Evolutionary conservation across 495 filamentous ascomycete genomes (phyloP).

Genomic region (Alectoria sarmentosa): DNA sequence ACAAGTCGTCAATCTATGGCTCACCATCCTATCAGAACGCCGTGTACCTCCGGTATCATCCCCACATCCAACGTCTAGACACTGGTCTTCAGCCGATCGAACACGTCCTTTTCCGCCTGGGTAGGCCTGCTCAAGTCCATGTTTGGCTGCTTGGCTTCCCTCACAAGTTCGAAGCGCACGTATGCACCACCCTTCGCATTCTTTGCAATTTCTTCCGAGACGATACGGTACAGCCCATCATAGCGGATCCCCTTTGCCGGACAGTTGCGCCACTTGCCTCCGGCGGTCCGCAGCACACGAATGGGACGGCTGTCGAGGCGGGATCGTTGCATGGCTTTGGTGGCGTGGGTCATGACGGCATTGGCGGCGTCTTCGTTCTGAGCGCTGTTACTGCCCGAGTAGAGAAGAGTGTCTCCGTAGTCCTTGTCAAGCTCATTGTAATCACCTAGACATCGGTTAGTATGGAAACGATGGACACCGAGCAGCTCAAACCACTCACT

Average conservation of each 20-base stretch:
- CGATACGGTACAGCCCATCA: constrained; percentile 46
- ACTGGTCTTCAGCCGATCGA: background rate
- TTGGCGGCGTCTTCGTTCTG: constrained; percentile 25
- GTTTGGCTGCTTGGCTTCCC: constrained; percentile 31
- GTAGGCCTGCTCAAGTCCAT: constrained; percentile 28
- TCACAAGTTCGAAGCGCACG: constrained; percentile 38
- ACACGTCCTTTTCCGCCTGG: constrained; percentile 10
- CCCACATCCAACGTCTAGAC: background rate
- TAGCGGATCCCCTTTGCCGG: constrained; percentile 43
- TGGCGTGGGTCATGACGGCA: constrained; percentile 28
- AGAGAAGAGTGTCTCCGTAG: constrained; percentile 37
- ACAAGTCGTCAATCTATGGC: background rate
- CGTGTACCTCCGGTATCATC: background rate
- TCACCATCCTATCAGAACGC: background rate
- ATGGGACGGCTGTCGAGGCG: constrained; percentile 29
- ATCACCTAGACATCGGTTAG: constrained; percentile 29
- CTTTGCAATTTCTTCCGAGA: constrained; percentile 11
- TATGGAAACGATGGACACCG: background rate
- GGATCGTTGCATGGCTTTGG: constrained; percentile 34
- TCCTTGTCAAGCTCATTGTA: constrained; percentile 43
- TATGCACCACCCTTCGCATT: constrained; percentile 28
- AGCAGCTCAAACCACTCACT: background rate
- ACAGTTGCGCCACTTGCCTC: constrained; percentile 18
- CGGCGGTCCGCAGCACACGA: constrained; percentile 39
- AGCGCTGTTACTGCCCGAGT: constrained; percentile 38